phyloP scores from a whole-genome alignment of 495 filamentous ascomycete species.

The Sabuloglossum arenarium region DNA sequence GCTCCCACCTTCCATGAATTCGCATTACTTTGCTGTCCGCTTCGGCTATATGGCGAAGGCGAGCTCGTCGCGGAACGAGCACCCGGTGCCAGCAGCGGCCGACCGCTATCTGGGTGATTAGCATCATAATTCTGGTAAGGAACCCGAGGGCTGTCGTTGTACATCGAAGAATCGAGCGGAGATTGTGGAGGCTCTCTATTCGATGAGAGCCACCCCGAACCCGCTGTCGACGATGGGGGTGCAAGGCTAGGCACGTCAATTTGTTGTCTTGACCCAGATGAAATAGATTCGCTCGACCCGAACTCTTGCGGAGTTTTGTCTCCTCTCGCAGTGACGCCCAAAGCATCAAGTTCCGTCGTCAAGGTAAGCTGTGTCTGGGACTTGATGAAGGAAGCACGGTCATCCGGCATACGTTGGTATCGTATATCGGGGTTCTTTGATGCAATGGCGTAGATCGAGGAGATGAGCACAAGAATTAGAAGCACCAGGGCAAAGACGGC shows the following conservation, averaged over 20 bases:
- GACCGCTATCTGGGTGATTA: slow-evolving; percentile 12
- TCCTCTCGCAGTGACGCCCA: slow-evolving; percentile 81
- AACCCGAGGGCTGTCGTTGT: slow-evolving; percentile 13
- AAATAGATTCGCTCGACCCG: slow-evolving; percentile 70
- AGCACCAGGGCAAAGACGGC: slow-evolving; percentile 72
- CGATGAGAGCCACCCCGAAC: neutral
- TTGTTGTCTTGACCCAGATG: slow-evolving; percentile 45
- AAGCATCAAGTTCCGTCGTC: slow-evolving; percentile 75
- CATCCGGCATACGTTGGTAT: slow-evolving; percentile 93
- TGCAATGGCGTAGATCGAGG: slow-evolving; percentile 60
- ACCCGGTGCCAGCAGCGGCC: slow-evolving; percentile 7
- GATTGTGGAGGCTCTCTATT: slow-evolving; percentile 19
- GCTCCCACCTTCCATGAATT: slow-evolving; percentile 50
- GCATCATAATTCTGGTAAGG: slow-evolving; percentile 17
- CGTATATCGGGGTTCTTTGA: slow-evolving; percentile 92
- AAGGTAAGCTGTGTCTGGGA: slow-evolving; percentile 75
- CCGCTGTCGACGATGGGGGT: neutral
- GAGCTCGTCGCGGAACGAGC: neutral
- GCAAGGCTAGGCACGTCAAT: slow-evolving; percentile 36
- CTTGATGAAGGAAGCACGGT: slow-evolving; percentile 96
- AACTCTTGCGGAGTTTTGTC: slow-evolving; percentile 36
- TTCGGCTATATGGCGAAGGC: slow-evolving; percentile 15
- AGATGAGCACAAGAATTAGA: slow-evolving; percentile 69
- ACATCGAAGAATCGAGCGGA: slow-evolving; percentile 37
- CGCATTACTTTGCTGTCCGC: slow-evolving; percentile 30